Conservation (phyloP, 2,329 filamentous ascomycete species). For the Aspergillus intermedius region DNA sequence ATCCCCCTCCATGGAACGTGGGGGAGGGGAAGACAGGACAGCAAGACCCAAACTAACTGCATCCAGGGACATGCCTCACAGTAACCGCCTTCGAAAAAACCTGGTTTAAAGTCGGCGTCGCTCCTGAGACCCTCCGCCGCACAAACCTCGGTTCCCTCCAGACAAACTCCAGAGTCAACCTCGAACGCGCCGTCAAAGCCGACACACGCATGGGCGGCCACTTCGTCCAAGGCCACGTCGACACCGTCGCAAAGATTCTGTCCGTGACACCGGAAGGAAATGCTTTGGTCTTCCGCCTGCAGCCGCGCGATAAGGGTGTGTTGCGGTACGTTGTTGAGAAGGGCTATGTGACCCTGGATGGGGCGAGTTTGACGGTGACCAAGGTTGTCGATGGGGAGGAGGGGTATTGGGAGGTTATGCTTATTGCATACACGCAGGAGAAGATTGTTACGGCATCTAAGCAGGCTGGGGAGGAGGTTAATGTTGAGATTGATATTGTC, state of each 20-base stretch:
- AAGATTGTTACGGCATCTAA: slow-evolving; percentile 78
- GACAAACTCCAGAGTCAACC: slow-evolving; percentile 67
- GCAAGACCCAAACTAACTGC: background rate
- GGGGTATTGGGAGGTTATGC: slow-evolving; percentile 92
- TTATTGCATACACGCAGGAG: slow-evolving; percentile 94
- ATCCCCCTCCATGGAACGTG: background rate
- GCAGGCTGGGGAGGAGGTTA: slow-evolving; percentile 71
- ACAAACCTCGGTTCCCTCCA: slow-evolving; percentile 81
- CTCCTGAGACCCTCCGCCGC: slow-evolving; percentile 89
- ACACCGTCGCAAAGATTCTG: slow-evolving; percentile 73
- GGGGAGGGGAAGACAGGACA: background rate
- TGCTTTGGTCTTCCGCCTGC: slow-evolving; percentile 77
- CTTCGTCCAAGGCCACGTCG: slow-evolving; percentile 96
- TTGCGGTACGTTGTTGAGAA: slow-evolving; percentile 91
- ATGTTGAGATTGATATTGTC: slow-evolving; percentile 87
- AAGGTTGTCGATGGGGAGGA: slow-evolving; percentile 70
- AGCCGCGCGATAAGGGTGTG: slow-evolving; percentile 61
- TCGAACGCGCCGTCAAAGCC: slow-evolving; percentile 86
- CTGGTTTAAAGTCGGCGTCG: slow-evolving; percentile 84
- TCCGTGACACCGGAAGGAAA: slow-evolving; percentile 76
- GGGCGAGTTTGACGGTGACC: slow-evolving; percentile 88
- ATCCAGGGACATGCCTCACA: slow-evolving; percentile 71
- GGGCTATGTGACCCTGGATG: slow-evolving; percentile 90
- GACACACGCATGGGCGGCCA: slow-evolving; percentile 95
- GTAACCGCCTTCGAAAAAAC: slow-evolving; percentile 63